Base-by-base conservation (phyloP, 1,139 yeast genomes). In the Taiozyma onychis region DNA sequence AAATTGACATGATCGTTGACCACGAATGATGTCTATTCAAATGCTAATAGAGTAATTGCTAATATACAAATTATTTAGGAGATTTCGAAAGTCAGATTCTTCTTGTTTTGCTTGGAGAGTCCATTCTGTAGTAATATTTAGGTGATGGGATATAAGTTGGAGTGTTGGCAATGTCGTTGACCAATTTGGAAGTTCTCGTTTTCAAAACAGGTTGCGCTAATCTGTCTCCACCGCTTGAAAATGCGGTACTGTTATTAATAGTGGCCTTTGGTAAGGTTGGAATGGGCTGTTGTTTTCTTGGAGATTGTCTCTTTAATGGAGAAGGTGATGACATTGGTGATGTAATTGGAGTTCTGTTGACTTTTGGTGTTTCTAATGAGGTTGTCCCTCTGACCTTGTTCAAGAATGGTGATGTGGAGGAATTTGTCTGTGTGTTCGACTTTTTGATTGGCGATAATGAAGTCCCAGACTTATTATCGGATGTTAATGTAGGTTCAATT, bases 71-170 rank as follows among this genome's bases (percentile, higher is more conserved):
- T 14, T 7, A 13, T 14, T 30, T 16, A 16, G 35, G 5, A n/a
- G 5, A 6, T 14, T 32, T 5, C 35, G 56, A 14, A n/a, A 14
- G 11, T 45, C 37, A 48, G 21, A 49, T 57, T 51, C 67, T 67
- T 55, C 67, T 68, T 35, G 69, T 60, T 34, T 71, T 67, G 42
- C 70, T 67, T 44, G 74, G 74, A 5, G 75, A 67, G 46, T 71
- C 72, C 68, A 71, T 69, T 61, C 72, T 66, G 56, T 72, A 73
- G 43, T 71, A 63, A 54, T 72, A 73, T 54, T 71, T 70, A 44
- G 70, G 72, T 42, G 75, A 69, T 14, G 77, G 76, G 32, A 71
- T 70, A 54, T 71, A 72, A 5, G 66, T 58, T 39, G 66, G 65
- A 14, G 63, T 58, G 27, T 48, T 52, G 4, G 54, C 50, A 21